Evolutionary conservation across 352 stramenopile genomes (phyloP).

Genomic region (Phytophthora sojae): DNA sequence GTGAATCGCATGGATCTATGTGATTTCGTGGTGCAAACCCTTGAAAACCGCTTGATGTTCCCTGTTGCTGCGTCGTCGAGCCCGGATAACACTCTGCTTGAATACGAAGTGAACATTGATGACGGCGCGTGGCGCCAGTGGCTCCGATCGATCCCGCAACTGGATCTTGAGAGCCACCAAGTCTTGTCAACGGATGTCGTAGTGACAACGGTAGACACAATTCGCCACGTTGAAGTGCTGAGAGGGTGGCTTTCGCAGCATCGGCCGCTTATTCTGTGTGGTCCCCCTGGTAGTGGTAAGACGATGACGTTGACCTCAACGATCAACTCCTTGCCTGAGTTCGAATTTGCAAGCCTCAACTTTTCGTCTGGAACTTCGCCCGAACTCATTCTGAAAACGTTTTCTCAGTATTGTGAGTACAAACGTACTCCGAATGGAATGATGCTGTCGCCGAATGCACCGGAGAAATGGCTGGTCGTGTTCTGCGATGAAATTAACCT

Average conservation of each 20-base stretch:
- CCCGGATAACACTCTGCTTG: constrained; percentile 89
- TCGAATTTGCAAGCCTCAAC: constrained; percentile 99
- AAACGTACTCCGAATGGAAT: constrained; percentile 97
- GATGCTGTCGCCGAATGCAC: constrained; percentile 94
- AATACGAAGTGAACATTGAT: constrained; percentile 97
- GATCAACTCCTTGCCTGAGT: constrained; percentile 97
- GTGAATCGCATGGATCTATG: constrained; percentile 93
- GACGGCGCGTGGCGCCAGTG: constrained; percentile 98
- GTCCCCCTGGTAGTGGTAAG: constrained; percentile 98
- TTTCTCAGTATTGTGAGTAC: constrained; percentile 99
- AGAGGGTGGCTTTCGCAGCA: constrained; percentile 97
- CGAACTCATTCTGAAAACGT: constrained; percentile 98
- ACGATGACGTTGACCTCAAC: constrained; percentile 99
- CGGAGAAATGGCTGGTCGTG: constrained; percentile 98
- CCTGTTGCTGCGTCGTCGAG: constrained; percentile 66
- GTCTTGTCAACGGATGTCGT: constrained; percentile 98
- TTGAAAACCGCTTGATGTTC: constrained; percentile 90
- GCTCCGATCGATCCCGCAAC: constrained; percentile 95
- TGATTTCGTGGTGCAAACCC: constrained; percentile 89
- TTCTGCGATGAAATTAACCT: constrained; percentile 99
- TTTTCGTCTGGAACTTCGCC: constrained; percentile 99
- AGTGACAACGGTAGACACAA: constrained; percentile 99
- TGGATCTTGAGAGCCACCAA: constrained; percentile 98
- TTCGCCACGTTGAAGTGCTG: constrained; percentile 98
- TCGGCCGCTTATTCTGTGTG: constrained; percentile 97